These are phyloP conservation scores for Hevea brasiliensis DNA, from an alignment of 345 rosid genomes.

Conservation along the genomic window DNA sequence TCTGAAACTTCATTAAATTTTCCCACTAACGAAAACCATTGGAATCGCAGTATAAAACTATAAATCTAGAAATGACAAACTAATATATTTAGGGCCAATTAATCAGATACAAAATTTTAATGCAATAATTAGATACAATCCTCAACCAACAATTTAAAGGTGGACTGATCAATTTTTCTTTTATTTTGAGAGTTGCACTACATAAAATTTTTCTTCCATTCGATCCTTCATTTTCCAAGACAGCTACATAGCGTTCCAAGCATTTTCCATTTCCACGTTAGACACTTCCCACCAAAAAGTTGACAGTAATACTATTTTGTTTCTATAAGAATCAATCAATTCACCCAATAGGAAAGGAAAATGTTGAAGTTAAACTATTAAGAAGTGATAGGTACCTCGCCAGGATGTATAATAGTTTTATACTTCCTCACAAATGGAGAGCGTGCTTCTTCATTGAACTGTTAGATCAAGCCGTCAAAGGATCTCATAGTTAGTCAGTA, in stretches of 20 bases:
- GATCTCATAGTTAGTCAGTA: neutral
- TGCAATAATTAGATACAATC: neutral
- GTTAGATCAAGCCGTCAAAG: conserved; percentile 28
- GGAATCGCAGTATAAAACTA: no score
- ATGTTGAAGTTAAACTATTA: neutral
- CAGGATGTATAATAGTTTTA: conserved; percentile 71
- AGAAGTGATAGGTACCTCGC: conserved; percentile 44
- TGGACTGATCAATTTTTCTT: neutral
- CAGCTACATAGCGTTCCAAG: neutral
- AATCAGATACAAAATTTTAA: neutral
- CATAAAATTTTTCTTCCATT: neutral
- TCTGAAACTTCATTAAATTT: no score
- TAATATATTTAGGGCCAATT: no score
- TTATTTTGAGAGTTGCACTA: neutral
- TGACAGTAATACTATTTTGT: neutral
- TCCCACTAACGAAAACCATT: no score
- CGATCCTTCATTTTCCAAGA: neutral
- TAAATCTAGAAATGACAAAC: no score
- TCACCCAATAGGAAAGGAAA: neutral
- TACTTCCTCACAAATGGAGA: conserved; percentile 64
- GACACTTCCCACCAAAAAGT: neutral
- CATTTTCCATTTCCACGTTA: neutral
- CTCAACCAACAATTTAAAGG: neutral
- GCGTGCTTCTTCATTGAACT: conserved; percentile 68
- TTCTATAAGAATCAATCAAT: neutral